These are phyloP conservation scores for Thamnidium elegans DNA, from an alignment of 192 early-diverging fungal species.

Conservation along the genomic window DNA sequence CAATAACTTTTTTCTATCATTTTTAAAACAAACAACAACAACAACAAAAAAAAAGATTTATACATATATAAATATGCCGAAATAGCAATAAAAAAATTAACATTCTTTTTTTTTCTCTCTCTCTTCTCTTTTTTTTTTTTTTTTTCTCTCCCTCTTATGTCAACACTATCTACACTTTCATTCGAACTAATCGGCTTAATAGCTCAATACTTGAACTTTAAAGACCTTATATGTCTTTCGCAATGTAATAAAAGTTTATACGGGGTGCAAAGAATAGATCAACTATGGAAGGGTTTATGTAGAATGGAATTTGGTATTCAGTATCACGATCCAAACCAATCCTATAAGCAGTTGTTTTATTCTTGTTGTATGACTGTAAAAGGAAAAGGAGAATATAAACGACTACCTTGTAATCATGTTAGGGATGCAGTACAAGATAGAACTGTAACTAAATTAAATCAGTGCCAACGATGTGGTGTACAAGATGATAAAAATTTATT, in stretches of 20 bases:
- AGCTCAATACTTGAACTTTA: slow-evolving; percentile 1
- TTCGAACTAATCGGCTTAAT: slow-evolving; percentile 14
- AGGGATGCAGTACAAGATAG: not conserved
- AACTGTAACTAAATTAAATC: not conserved
- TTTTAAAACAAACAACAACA: slow-evolving; percentile 1
- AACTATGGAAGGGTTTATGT: slow-evolving; percentile 17
- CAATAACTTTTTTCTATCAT: slow-evolving; percentile 7
- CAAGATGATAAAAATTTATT: not conserved
- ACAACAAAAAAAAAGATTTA: slow-evolving; percentile 1
- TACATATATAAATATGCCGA: not conserved
- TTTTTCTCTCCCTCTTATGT: not conserved
- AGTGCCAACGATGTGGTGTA: not conserved
- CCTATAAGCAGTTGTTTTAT: slow-evolving; percentile 3
- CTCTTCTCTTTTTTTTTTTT: not conserved
- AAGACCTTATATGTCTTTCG: not conserved
- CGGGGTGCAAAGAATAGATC: slow-evolving; percentile 1
- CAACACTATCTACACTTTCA: not conserved
- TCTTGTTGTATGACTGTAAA: not conserved
- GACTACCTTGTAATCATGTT: slow-evolving; percentile 11
- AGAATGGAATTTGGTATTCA: slow-evolving; percentile 11
- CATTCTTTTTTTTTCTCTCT: too few relatives aligned
- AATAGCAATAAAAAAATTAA: not conserved
- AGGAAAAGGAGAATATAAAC: not conserved
- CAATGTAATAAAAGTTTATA: not conserved
- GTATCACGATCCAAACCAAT: slow-evolving; percentile 11